These are phyloP conservation scores for Pyricularia pennisetigena DNA, from an alignment of 2,329 filamentous ascomycete genomes.

Conservation along the genomic window DNA sequence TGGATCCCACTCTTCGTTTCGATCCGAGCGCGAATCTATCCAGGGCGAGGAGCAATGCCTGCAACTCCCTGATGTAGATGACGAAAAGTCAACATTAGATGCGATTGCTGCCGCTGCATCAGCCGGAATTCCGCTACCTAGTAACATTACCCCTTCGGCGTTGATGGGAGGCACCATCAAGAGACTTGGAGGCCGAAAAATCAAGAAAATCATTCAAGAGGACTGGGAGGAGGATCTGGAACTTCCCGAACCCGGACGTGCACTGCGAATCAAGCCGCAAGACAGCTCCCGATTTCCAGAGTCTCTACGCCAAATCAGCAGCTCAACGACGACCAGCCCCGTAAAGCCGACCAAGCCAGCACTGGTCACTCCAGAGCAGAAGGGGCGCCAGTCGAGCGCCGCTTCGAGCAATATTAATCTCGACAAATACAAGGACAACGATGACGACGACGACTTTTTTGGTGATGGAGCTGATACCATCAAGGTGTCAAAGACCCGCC, in stretches of 20 bases:
- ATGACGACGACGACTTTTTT: constrained; percentile 53
- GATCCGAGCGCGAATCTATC: constrained; percentile 70
- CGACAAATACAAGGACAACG: constrained; percentile 53
- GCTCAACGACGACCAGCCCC: constrained; percentile 43
- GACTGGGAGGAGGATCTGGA: constrained; percentile 77
- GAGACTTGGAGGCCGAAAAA: constrained; percentile 66
- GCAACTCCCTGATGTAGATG: constrained; percentile 64
- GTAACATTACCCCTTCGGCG: constrained; percentile 79
- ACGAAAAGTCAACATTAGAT: constrained; percentile 73
- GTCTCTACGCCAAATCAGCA: constrained; percentile 51
- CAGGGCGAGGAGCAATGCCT: constrained; percentile 86
- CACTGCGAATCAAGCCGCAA: constrained; percentile 55
- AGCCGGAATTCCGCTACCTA: constrained; percentile 84
- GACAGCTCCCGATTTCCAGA: constrained; percentile 57
- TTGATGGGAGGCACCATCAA: constrained; percentile 90
- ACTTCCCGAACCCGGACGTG: constrained; percentile 48
- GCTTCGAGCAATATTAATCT: constrained; percentile 39
- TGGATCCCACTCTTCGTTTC: constrained; percentile 74
- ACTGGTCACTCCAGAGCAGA: constrained; percentile 16
- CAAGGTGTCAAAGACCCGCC: constrained; percentile 52
- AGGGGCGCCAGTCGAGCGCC: constrained; percentile 21
- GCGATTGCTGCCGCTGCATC: constrained; percentile 81
- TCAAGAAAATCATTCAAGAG: constrained; percentile 63
- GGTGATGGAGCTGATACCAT: constrained; percentile 57
- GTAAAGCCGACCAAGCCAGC: constrained; percentile 26